phyloP scores from a whole-genome alignment of 129 eudicot genomes.

The Solidago caesia region DNA sequence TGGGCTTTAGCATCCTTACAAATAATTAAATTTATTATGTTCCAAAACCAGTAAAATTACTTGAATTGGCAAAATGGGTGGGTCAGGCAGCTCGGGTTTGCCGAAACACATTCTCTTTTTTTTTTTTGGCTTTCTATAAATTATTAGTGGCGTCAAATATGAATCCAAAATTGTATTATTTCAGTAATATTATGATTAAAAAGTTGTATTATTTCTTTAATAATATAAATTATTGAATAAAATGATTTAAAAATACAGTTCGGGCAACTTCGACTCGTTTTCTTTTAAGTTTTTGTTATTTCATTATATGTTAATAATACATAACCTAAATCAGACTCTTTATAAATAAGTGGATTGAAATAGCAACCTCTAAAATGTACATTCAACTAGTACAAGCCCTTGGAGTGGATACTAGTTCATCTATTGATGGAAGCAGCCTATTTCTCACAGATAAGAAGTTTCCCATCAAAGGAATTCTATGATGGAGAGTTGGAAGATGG shows the following conservation, averaged over 20 bases:
- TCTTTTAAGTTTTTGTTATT: too few relatives aligned
- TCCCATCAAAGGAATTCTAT: slow-evolving; percentile 89
- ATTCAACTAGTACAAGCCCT: slow-evolving; percentile 14
- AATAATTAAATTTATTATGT: neutral
- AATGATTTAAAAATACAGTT: too few relatives aligned
- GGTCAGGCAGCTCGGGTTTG: too few relatives aligned
- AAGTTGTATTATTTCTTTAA: too few relatives aligned
- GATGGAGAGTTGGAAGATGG: slow-evolving; percentile 81
- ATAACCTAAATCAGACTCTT: neutral
- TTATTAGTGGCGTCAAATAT: too few relatives aligned
- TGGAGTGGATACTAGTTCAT: neutral
- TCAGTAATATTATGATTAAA: too few relatives aligned
- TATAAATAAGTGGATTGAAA: neutral
- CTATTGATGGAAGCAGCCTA: slow-evolving; percentile 12
- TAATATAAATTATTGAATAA: too few relatives aligned
- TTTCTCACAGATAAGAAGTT: slow-evolving; percentile 69
- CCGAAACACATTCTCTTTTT: too few relatives aligned
- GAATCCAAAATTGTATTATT: too few relatives aligned
- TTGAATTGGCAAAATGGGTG: too few relatives aligned
- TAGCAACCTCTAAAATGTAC: neutral
- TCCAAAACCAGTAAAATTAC: neutral
- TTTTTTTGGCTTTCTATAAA: too few relatives aligned
- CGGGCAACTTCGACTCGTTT: too few relatives aligned
- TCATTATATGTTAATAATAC: neutral
- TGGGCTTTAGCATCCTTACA: neutral